Conservation (phyloP, 306 rosid species). For the Vigna nakashimae region DNA sequence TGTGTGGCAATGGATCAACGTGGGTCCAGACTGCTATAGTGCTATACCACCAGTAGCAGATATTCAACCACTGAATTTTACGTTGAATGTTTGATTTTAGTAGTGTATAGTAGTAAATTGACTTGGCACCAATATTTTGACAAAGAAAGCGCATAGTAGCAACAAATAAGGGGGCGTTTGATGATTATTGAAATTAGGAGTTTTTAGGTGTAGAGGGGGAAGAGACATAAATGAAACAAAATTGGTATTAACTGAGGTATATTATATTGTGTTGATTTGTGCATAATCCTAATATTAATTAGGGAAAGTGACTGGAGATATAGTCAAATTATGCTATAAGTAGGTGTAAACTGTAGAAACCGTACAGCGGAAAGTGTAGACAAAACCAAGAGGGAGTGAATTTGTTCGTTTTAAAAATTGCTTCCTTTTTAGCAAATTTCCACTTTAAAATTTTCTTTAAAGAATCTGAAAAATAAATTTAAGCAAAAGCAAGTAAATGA, state of each 20-base stretch:
- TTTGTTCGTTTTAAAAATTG: too few species aligned
- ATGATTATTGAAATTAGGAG: not conserved
- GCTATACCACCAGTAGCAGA: not conserved
- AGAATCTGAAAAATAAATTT: too few species aligned
- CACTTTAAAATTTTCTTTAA: too few species aligned
- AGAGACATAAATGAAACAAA: not conserved
- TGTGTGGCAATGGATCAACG: not conserved
- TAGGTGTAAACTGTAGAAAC: too few species aligned
- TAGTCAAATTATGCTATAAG: too few species aligned
- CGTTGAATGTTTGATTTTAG: constrained; percentile 1
- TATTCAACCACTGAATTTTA: not conserved
- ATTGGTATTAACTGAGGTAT: not conserved
- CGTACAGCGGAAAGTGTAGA: too few species aligned
- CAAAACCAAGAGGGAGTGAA: too few species aligned
- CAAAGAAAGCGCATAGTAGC: too few species aligned
- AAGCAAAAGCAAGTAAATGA: too few species aligned
- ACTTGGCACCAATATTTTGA: constrained; percentile 4
- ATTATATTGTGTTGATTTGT: not conserved
- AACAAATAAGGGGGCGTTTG: not conserved
- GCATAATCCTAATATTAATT: not conserved
- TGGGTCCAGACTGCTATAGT: not conserved
- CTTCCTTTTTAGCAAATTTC: too few species aligned
- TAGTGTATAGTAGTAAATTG: not conserved
- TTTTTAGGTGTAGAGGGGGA: not conserved
- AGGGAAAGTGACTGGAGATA: not conserved